A percentile compares a stretch with the other conserved stretches of the same genome.
phyloP scores from a whole-genome alignment of 1,139 yeast genomes.

The Yamadazyma dendronema region DNA sequence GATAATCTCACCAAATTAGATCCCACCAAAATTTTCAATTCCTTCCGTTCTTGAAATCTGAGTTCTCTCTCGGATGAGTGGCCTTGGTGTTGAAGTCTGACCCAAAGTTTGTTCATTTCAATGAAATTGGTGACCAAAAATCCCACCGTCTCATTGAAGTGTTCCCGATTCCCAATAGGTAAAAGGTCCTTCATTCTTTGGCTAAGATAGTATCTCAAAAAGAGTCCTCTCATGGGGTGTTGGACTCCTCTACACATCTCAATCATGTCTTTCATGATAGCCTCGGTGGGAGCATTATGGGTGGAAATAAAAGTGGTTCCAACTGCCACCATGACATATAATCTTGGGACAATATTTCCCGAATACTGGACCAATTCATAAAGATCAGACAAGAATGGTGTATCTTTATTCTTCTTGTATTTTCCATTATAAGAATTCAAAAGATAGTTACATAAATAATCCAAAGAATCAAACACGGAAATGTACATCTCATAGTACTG shows the following conservation, averaged over 20 bases:
- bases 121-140: conserved; percentile 84
- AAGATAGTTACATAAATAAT: conserved; percentile 62
- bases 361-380: conserved; percentile 96
- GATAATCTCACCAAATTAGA: conserved; percentile 86
- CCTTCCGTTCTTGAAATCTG: conserved; percentile 78
- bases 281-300: conserved; percentile 77
- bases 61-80: conserved; percentile 79
- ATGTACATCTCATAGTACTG: conserved; percentile 93
- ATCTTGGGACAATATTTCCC: conserved; percentile 86
- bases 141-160: conserved; percentile 62
- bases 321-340: conserved; percentile 92
- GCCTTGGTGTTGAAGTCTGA: conserved; percentile 92
- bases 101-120: conserved; percentile 98
- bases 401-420: conserved; percentile 21
- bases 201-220: conserved; percentile 81
- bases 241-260: conserved; percentile 99
- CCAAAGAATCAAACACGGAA: conserved; percentile 79
- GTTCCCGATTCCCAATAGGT: conserved; percentile 46
- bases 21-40: conserved; percentile 88
- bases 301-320: conserved; percentile 86
- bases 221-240: conserved; percentile 88
- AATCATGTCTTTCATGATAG: conserved; percentile 91
- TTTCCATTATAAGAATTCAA: conserved; percentile 59
- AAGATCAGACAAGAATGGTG: conserved; percentile 81
- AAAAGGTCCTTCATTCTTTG: conserved; percentile 78